Percentiles rank a stretch among this genome's conserved stretches.
Conservation (phyloP, 805 yeast genomes). For the Spathaspora boniae region DNA sequence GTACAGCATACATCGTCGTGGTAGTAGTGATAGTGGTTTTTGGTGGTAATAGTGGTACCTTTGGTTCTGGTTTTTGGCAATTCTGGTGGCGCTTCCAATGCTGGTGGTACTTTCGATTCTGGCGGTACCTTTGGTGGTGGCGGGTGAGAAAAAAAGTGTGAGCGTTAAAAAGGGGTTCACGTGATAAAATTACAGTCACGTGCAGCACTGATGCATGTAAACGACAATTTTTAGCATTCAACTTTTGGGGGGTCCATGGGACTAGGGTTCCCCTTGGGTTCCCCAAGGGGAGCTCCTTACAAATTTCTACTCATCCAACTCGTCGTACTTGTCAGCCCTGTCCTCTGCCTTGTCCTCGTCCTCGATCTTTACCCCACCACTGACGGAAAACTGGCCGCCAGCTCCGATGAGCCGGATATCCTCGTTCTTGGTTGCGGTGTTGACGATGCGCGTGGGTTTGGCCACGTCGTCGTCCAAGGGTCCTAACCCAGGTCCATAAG, state of each 20-base stretch:
- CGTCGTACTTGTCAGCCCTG: constrained; percentile 50
- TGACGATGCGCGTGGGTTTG: constrained; percentile 81
- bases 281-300: no score
- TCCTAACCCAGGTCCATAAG: constrained; percentile 95
- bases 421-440: constrained; percentile 87
- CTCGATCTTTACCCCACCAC: constrained; percentile 72
- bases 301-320: constrained; percentile 41
- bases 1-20: no score
- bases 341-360: constrained; percentile 48
- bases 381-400: constrained; percentile 93
- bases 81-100: no score
- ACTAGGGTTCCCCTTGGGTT: neutral
- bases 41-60: neutral
- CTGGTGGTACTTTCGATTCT: no score
- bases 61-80: neutral
- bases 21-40: neutral
- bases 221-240: no score
- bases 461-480: constrained; percentile 86
- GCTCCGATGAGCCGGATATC: constrained; percentile 75
- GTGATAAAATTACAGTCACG: no score
- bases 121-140: no score
- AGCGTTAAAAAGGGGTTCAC: no score
- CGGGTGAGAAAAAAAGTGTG: no score
- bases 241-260: no score
- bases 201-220: no score